Evolutionary conservation across 73 alveolate species (phyloP).

Genomic region (Breviolum minutum): DNA sequence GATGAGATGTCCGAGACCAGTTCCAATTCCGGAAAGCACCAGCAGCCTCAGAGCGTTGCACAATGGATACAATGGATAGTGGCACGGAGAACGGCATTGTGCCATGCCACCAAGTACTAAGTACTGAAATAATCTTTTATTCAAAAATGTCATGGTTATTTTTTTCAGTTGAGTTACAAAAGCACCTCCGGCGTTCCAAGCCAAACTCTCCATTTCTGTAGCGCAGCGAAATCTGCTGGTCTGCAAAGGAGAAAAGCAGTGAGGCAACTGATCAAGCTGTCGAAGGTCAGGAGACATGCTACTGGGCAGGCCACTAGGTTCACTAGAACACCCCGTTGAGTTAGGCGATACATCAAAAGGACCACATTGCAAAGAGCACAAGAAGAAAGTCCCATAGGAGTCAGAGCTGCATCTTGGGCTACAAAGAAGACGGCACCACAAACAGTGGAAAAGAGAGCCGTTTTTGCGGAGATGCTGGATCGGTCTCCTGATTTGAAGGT

Average conservation of each 20-base stretch:
- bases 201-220: constrained; percentile 18
- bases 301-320: background rate
- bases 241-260: background rate
- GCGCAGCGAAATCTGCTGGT: constrained; percentile 15
- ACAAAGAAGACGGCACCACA: constrained; percentile 66
- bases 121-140: too few species aligned
- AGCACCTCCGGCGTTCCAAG: constrained; percentile 9
- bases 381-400: constrained; percentile 2
- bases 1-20: constrained; percentile 34
- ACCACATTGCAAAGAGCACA: background rate
- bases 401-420: constrained; percentile 17
- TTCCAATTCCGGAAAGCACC: constrained; percentile 34
- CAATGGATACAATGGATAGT: too few species aligned
- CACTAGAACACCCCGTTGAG: constrained; percentile 49
- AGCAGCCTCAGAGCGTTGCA: background rate
- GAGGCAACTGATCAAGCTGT: constrained; percentile 44
- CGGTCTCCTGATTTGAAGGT: background rate
- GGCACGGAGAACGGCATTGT: too few species aligned
- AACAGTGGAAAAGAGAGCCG: constrained; percentile 30
- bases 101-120: too few species aligned
- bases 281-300: constrained; percentile 43
- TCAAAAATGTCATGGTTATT: background rate
- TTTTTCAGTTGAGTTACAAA: background rate
- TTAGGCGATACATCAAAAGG: constrained; percentile 41
- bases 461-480: constrained; percentile 52